These are phyloP conservation scores for Dispira parvispora DNA, from an alignment of 192 early-diverging fungal genomes.

Conservation along the genomic window DNA sequence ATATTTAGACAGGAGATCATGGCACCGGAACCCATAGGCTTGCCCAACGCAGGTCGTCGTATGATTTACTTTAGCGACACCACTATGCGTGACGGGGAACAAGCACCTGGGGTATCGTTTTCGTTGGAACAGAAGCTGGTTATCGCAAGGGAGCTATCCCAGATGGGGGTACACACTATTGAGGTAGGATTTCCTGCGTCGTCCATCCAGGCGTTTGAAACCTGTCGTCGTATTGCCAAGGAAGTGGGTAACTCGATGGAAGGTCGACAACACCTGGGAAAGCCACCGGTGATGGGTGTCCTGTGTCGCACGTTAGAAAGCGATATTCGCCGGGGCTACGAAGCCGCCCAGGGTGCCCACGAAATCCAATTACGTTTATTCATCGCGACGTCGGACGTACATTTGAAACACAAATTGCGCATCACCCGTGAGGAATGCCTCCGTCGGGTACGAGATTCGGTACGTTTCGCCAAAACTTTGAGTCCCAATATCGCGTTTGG, in stretches of 20 bases:
- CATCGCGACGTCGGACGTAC: conserved; percentile 91
- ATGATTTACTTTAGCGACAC: conserved; percentile 39
- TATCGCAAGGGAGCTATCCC: conserved; percentile 84
- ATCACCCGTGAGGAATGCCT: conserved; percentile 78
- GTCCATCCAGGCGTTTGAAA: conserved; percentile 84
- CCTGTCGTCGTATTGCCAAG: conserved; percentile 77
- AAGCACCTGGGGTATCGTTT: conserved; percentile 87
- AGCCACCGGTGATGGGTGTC: conserved; percentile 76
- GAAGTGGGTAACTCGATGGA: conserved; percentile 75
- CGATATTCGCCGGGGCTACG: conserved; percentile 78
- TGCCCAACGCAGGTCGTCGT: background rate
- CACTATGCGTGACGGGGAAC: conserved; percentile 90
- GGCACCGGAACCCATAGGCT: no score
- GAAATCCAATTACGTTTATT: conserved; percentile 79
- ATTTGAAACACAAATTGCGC: conserved; percentile 85
- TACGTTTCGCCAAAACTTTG: conserved; percentile 57
- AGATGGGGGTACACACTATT: conserved; percentile 82
- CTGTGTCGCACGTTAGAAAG: conserved; percentile 67
- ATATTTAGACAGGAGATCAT: no score
- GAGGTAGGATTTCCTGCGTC: conserved; percentile 94
- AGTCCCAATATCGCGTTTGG: conserved; percentile 84
- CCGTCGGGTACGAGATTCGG: conserved; percentile 57
- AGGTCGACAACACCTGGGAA: conserved; percentile 56
- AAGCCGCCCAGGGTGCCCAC: conserved; percentile 78
- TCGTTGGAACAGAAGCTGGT: conserved; percentile 83